Evolutionary conservation across 306 rosid species (phyloP), one percentile per base, ranked within the genome.

Genomic region (Cicer bijugum): DNA sequence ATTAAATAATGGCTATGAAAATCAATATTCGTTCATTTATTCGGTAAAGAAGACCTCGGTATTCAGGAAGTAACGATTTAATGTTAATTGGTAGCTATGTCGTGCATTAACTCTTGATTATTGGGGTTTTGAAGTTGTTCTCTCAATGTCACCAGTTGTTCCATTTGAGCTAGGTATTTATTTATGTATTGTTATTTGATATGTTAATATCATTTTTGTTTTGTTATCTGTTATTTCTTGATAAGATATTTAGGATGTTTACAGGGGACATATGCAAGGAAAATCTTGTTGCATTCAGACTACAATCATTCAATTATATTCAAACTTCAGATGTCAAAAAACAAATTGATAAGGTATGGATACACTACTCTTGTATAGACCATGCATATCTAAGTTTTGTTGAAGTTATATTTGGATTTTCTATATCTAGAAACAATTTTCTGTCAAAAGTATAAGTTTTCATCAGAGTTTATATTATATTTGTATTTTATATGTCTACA

Each of bases 1-100:
- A 28, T 28, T 28, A 28, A 28, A 28, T 28, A 28, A 28, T 28
- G 33, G 33, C 33, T 28, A 28, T 28, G 33, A 28, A 23, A 28
- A 28, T 28, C 33, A 28, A 3, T 28, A 3, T 28, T 28, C 33
- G 33, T 28, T 28, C 33, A 28, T 28, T 28, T 28, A 28, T 28
- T 28, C 4, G 33, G 2, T 28, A 28, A 2, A 3, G 33, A 2
- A 28, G 33, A 28, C 33, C 42, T 43, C 9, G 9, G 47, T 43
- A 7, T 43, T 43, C 47, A 7, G 47, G 47, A 43, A 43, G 47
- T 43, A 43, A 11, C 11, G 9, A 43, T 43, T 43, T 7, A 11
- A 23, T 43, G 47, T 43, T 4, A 50, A 68, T 50, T 50, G 51
- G 43, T 46, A 45, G 72, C 46, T 69, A 8, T 7, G 16, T 68